phyloP scores from a whole-genome alignment of 2,329 filamentous ascomycete species.

The Sclerotinia minor region DNA sequence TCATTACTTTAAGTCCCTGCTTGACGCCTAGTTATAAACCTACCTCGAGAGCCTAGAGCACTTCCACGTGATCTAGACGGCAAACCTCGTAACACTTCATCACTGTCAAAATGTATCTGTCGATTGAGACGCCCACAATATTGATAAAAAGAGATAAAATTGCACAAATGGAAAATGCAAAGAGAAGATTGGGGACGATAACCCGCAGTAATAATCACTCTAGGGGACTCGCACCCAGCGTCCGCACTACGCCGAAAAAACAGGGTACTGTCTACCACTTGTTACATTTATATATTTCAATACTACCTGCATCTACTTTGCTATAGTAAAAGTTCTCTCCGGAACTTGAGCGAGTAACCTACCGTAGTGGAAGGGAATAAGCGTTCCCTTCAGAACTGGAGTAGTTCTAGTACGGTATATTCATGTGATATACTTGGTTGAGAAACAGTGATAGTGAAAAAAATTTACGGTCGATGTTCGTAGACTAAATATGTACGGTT shows the following conservation, averaged over 20 bases:
- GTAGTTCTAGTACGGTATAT: background rate
- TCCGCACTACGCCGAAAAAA: background rate
- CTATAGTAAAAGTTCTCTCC: background rate
- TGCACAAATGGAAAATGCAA: background rate
- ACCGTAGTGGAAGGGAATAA: too few species aligned
- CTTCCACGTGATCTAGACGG: too few species aligned
- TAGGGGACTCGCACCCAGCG: background rate
- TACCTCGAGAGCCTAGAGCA: too few species aligned
- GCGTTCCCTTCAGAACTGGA: background rate
- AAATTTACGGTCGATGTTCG: background rate
- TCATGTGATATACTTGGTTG: fast-evolving
- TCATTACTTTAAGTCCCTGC: too few species aligned
- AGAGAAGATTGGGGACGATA: background rate
- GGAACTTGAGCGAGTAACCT: background rate
- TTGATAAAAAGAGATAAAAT: conserved; percentile 3
- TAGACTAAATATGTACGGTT: background rate
- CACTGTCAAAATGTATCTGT: conserved; percentile 3
- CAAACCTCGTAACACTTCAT: too few species aligned
- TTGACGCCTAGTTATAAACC: too few species aligned
- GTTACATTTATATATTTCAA: background rate
- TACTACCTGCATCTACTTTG: too few species aligned
- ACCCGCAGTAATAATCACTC: conserved; percentile 9
- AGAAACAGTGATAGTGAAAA: background rate
- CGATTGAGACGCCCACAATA: background rate
- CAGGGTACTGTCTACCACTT: background rate